phyloP scores from a whole-genome alignment of 2,329 filamentous ascomycete genomes.

The Arthrobotrys musiformis region DNA sequence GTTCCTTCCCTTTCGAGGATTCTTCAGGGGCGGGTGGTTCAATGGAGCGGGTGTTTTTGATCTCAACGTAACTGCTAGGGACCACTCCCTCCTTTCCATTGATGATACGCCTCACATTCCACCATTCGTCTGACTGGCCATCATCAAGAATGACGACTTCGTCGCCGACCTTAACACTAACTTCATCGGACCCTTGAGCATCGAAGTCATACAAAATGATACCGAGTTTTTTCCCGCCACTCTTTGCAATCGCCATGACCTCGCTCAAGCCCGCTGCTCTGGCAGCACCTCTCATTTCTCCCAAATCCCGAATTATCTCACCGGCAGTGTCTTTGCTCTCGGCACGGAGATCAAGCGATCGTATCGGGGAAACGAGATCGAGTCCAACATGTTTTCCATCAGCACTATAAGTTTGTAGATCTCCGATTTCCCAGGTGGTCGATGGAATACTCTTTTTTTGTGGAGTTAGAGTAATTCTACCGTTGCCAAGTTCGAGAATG shows the following conservation, averaged over 20 bases:
- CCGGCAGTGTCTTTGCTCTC: conserved; percentile 96
- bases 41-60: conserved; percentile 66
- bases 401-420: conserved; percentile 95
- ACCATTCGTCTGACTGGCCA: conserved; percentile 95
- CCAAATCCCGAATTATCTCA: conserved; percentile 87
- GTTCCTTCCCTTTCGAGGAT: conserved; percentile 79
- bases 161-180: conserved; percentile 87
- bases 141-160: conserved; percentile 92
- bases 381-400: conserved; percentile 98
- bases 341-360: conserved; percentile 95
- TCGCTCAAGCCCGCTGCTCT: conserved; percentile 82
- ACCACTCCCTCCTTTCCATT: conserved; percentile 96
- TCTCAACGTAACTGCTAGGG: conserved; percentile 93
- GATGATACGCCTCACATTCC: conserved; percentile 89
- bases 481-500: conserved; percentile 70
- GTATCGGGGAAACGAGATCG: conserved; percentile 89
- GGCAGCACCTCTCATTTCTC: conserved; percentile 86
- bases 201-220: conserved; percentile 92
- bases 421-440: conserved; percentile 93
- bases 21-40: conserved; percentile 70
- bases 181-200: conserved; percentile 95
- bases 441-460: conserved; percentile 82
- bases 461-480: conserved; percentile 88
- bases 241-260: conserved; percentile 81
- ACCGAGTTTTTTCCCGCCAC: conserved; percentile 72